Conservation (phyloP, 2,329 filamentous ascomycete species). For the Colletotrichum acutatum region DNA sequence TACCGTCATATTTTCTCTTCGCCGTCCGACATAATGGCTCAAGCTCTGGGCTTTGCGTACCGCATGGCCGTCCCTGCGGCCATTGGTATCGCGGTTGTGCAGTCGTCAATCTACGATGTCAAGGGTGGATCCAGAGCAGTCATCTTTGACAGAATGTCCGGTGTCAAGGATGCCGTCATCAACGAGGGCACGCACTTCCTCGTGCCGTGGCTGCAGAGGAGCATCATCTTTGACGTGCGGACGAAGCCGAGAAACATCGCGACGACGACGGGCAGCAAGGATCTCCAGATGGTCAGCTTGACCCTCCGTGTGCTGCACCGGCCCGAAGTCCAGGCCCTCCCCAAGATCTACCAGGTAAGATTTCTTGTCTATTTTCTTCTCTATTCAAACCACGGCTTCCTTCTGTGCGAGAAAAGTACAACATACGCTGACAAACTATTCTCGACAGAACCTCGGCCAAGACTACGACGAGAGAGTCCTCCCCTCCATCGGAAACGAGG, state of each 20-base stretch:
- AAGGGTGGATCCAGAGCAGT: constrained; percentile 93
- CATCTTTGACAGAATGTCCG: constrained; percentile 94
- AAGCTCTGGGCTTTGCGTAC: constrained; percentile 71
- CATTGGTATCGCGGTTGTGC: constrained; percentile 73
- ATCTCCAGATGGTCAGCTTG: constrained; percentile 99
- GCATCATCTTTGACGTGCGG: constrained; percentile 95
- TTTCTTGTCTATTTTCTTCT: too few relatives aligned
- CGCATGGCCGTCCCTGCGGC: constrained; percentile 79
- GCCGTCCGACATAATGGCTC: constrained; percentile 48
- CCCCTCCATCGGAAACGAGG: constrained; percentile 98
- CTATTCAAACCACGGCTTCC: too few relatives aligned
- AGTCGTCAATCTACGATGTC: constrained; percentile 94
- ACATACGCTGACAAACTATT: constrained; percentile 12
- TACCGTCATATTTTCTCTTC: background rate
- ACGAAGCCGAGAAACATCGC: constrained; percentile 98
- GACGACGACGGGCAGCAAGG: constrained; percentile 97
- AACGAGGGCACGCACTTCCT: constrained; percentile 98
- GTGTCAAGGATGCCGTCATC: constrained; percentile 91
- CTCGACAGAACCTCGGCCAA: constrained; percentile 86
- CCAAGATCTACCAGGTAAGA: constrained; percentile 96
- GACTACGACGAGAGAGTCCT: constrained; percentile 99
- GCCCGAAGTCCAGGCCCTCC: constrained; percentile 90
- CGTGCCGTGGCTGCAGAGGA: constrained; percentile 93
- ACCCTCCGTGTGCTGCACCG: constrained; percentile 95
- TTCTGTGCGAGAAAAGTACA: too few relatives aligned